These are phyloP conservation scores for Leishmania arabica DNA, from an alignment of 208 protist species.

Conservation along the genomic window DNA sequence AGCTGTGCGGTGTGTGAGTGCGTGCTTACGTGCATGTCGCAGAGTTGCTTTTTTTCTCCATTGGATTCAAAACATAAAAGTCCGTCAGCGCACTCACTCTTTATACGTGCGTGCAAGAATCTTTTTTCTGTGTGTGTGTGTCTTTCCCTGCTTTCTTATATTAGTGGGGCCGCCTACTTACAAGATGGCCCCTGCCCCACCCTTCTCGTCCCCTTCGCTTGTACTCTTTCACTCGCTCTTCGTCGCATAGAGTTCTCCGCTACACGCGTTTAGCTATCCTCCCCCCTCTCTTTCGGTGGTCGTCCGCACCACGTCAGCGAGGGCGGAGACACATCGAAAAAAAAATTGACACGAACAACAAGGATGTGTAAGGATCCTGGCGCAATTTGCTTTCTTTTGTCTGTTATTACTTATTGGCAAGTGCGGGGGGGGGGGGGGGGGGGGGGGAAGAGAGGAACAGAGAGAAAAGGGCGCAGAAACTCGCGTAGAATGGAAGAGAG, in stretches of 20 bases:
- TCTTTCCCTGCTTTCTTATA: not conserved
- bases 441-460: not conserved
- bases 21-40: not conserved
- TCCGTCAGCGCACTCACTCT: slow-evolving; percentile 5
- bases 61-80: not conserved
- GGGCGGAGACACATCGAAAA: not conserved
- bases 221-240: not conserved
- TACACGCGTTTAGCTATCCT: not conserved
- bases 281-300: not conserved
- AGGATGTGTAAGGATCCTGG: not conserved
- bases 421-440: too few species aligned
- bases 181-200: not conserved
- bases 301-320: not conserved
- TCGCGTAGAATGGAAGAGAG: not conserved
- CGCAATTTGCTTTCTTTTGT: not conserved
- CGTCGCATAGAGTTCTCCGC: not conserved
- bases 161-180: not conserved
- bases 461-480: not conserved
- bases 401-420: not conserved
- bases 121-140: slow-evolving; percentile 7
- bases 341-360: not conserved
- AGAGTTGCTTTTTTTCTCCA: not conserved
- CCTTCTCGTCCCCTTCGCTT: not conserved
- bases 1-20: not conserved
- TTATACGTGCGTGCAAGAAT: slow-evolving; percentile 8